Percentiles rank a stretch among this genome's conserved stretches.
Conservation (phyloP, 2,329 filamentous ascomycete genomes). For the Dothistroma septosporum region DNA sequence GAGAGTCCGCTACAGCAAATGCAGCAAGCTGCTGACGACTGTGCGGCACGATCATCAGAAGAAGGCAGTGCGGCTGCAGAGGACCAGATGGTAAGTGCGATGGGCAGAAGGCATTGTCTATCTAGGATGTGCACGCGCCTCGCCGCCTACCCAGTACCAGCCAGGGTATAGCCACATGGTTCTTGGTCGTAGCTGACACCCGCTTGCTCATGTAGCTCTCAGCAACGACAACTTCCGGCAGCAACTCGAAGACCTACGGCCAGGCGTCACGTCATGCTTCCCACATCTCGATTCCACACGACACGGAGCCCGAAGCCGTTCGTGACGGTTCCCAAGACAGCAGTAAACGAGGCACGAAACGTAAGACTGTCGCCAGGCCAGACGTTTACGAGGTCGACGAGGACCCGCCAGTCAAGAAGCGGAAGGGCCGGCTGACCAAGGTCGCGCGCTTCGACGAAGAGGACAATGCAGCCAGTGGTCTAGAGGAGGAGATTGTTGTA, state of each 20-base stretch:
- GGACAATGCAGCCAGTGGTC: background rate
- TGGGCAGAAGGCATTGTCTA: too few relatives aligned
- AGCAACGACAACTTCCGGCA: background rate
- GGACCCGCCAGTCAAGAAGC: background rate
- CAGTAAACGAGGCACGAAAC: background rate
- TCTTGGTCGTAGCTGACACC: too few relatives aligned
- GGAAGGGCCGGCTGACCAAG: background rate
- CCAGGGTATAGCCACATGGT: too few relatives aligned
- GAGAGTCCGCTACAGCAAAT: background rate
- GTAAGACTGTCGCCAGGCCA: background rate
- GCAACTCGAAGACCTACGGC: background rate
- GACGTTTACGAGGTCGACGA: background rate
- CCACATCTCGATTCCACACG: background rate
- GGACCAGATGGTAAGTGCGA: background rate
- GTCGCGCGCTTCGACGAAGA: background rate
- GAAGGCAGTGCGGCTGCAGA: background rate
- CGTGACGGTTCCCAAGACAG: background rate
- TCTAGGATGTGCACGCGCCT: too few relatives aligned
- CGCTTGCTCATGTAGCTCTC: background rate
- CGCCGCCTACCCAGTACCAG: too few relatives aligned
- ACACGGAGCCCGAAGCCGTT: background rate
- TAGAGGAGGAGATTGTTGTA: conserved; percentile 7
- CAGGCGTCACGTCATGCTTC: background rate
- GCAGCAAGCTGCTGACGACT: background rate
- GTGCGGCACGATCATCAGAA: background rate